Base-by-base conservation (phyloP, 352 stramenopile species). In the Phytophthora melonis region DNA sequence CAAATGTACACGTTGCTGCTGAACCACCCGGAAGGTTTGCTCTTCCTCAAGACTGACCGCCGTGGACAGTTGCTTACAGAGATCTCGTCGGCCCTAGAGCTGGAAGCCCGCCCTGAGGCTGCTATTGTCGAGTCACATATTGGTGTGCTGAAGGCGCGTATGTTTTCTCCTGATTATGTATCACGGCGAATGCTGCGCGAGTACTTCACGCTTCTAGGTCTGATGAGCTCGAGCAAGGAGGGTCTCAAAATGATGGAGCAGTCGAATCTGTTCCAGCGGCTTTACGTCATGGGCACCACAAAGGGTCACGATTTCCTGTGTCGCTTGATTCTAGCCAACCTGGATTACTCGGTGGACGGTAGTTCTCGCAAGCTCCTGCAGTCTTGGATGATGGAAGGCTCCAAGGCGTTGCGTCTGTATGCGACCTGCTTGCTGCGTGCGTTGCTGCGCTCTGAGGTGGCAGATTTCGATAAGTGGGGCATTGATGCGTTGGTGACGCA, bases 241-340 rank as follows among this genome's bases (percentile, higher is more conserved):
- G 90, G 90, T 0, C 70, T 97, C 27, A 96, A 96, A 65, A 96
- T 97, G 89, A 96, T 97, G 90, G 87, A 96, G 67, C 88, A 96
- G 69, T 95, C 88, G 4, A 95, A 95, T n/a, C 65, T 97, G n/a
- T 97, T 97, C 67, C 84, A 93, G 65, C 79, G 89, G 2, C 70
- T 97, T 14, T 93, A 95, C 43, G 89, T 95, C 14, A 94, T 97
- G 88, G 90, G 90, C 11, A 95, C 86, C 8, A 92, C 85, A 10
- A 95, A 95, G 72, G 90, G 90, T 32, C 90, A 97, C 68, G 89
- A 97, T 61, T 97, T 97, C 55, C 58, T 97, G n/a, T 96, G 90
- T 58, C 87, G 90, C 2, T 71, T 97, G 18, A 97, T 97, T 65
- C 80, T 97, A 27, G 89, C 89, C 9, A 97, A 97, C 65, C 64